Base-by-base conservation (phyloP, 1,139 yeast species). In the Hansenula sp. region DNA sequence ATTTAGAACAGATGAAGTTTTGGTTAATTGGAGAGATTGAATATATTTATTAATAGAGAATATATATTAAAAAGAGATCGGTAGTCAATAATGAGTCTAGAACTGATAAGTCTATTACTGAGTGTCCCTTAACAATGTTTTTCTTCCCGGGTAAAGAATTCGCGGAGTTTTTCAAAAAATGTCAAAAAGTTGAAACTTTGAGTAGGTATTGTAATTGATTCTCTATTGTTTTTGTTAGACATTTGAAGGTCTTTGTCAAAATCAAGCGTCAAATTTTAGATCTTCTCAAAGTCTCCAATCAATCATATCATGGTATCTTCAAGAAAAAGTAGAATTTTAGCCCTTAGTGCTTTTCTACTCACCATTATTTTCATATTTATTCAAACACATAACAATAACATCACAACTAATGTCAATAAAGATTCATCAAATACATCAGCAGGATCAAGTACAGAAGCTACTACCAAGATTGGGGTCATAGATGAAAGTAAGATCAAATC, bases 1-100 rank as follows among this genome's bases (percentile, higher is more conserved):
- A 58, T 93, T 89, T 64, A 72, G 99, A 62, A 91, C 98, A 0
- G 98, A 91, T 58, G 96, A 90, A 58, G 98, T 91, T 3, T 76
- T 76, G 59, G 91, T 90, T n/a, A 78, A 79, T 50, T 91, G 97
- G 97, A 74, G 91, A 61, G 88, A 82, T 53, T 66, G 30, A 44
- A n/a, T 30, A 8, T 30, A 16, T n/a, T 30, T 30, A 7, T 16
- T 30, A n/a, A 28, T 11, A 28, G 31, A 28, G 31, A 28, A n/a
- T n/a, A n/a, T n/a, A n/a, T n/a, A n/a, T n/a, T n/a, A n/a, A n/a
- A n/a, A n/a, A n/a, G n/a, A n/a, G n/a, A n/a, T n/a, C n/a, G n/a
- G n/a, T n/a, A n/a, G n/a, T n/a, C n/a, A n/a, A n/a, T n/a, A n/a
- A n/a, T n/a, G n/a, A n/a, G n/a, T n/a, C n/a, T n/a, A n/a, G n/a